Conservation (phyloP, 2,329 filamentous ascomycete species). For the Dichotomopilus funicola region DNA sequence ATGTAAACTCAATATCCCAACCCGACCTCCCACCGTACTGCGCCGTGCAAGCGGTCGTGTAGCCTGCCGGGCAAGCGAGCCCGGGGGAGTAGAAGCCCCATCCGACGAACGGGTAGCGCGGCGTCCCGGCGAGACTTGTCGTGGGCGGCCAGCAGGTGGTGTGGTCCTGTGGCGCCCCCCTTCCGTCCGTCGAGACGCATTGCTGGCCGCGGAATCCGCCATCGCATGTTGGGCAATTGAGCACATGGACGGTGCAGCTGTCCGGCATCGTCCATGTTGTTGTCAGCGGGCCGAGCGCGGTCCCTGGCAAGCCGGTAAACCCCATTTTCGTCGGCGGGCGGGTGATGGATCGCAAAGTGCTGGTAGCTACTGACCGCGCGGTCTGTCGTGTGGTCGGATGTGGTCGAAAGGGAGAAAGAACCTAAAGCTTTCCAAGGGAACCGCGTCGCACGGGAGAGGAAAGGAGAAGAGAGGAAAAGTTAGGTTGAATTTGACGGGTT, state of each 20-base stretch:
- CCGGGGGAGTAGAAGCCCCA: constrained; percentile 35
- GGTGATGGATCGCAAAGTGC: too few species aligned
- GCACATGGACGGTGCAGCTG: constrained; percentile 17
- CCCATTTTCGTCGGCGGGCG: neutral
- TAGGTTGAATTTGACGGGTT: too few species aligned
- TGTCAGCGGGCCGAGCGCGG: constrained; percentile 16
- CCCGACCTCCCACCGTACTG: constrained; percentile 16
- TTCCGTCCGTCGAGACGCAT: constrained; percentile 10
- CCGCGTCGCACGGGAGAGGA: too few species aligned
- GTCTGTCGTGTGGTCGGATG: too few species aligned
- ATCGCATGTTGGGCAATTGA: constrained; percentile 20
- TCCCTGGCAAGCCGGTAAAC: neutral
- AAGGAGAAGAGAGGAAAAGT: too few species aligned
- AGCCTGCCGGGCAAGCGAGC: constrained; percentile 28
- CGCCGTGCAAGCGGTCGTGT: constrained; percentile 29
- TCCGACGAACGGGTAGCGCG: constrained; percentile 23
- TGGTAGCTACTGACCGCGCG: too few species aligned
- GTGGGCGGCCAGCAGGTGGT: constrained; percentile 28
- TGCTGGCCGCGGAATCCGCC: constrained; percentile 25
- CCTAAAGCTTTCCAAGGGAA: too few species aligned
- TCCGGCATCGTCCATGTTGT: constrained; percentile 15
- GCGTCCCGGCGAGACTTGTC: constrained; percentile 8
- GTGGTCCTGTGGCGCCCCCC: constrained; percentile 21
- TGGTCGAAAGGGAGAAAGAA: too few species aligned
- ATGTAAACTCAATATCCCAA: constrained; percentile 15